Percentiles rank a stretch among this genome's conserved stretches.
Evolutionary conservation across 179 eudicot genomes (phyloP).

Genomic region (Vitellaria paradoxa): DNA sequence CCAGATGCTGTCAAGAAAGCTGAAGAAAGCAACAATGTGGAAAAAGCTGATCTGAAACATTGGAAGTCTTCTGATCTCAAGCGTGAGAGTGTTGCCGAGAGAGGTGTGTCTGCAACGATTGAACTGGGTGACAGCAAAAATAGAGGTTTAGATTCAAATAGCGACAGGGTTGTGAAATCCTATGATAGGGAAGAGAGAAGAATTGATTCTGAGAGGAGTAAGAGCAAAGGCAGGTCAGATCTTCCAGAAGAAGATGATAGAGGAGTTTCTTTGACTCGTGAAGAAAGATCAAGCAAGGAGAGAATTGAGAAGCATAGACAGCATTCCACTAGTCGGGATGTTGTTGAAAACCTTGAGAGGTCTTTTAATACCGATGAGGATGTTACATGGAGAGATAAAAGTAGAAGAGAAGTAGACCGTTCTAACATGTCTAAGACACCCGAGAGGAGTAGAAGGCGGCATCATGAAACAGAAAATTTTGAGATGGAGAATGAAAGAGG

Average conservation of each 20-base stretch:
- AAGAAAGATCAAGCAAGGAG: slow-evolving; percentile 46
- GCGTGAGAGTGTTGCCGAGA: slow-evolving; percentile 42
- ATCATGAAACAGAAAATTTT: slow-evolving; percentile 48
- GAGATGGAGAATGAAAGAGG: slow-evolving; percentile 57
- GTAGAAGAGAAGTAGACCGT: slow-evolving; percentile 47
- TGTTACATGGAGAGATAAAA: slow-evolving; percentile 43
- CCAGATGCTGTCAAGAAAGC: slow-evolving; percentile 28
- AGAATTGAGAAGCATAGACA: slow-evolving; percentile 48
- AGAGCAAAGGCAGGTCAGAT: slow-evolving; percentile 55
- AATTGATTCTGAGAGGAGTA: slow-evolving; percentile 49
- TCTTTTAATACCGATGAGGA: slow-evolving; percentile 50
- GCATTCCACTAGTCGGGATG: slow-evolving; percentile 32
- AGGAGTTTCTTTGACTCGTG: slow-evolving; percentile 32
- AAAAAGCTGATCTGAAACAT: slow-evolving; percentile 35
- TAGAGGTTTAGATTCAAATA: slow-evolving; percentile 35
- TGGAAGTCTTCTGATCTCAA: slow-evolving; percentile 40
- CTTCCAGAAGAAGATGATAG: slow-evolving; percentile 45
- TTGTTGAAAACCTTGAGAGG: slow-evolving; percentile 43
- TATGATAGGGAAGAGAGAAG: slow-evolving; percentile 52
- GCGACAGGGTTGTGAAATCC: slow-evolving; percentile 45
- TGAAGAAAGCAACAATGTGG: slow-evolving; percentile 31
- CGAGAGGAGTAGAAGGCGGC: slow-evolving; percentile 62
- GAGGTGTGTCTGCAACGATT: slow-evolving; percentile 28
- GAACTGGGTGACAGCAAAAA: slow-evolving; percentile 35
- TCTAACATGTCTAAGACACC: slow-evolving; percentile 59